These are phyloP conservation scores for Polyporus tsugae DNA, from an alignment of 1,284 basidiomycete species.

Conservation along the genomic window DNA sequence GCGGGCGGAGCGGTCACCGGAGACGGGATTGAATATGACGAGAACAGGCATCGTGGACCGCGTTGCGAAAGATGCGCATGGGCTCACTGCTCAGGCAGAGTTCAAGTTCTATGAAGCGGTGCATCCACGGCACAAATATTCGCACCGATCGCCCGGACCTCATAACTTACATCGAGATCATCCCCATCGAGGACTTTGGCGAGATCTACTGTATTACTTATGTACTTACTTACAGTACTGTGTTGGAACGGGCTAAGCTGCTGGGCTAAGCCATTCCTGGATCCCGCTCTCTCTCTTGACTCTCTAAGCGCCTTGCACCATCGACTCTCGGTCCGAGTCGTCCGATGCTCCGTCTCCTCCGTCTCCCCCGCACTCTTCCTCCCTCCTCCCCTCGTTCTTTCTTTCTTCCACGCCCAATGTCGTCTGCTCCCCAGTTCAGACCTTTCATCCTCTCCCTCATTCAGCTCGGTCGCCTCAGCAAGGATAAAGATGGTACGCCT, in stretches of 20 bases:
- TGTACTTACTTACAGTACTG: too few species aligned
- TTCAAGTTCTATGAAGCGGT: not conserved
- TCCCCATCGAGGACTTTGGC: not conserved
- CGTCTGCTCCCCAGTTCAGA: constrained; percentile 58
- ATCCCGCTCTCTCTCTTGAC: too few species aligned
- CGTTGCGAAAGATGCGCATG: not conserved
- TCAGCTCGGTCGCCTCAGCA: constrained; percentile 78
- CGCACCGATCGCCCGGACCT: not conserved
- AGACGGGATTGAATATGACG: constrained; percentile 59
- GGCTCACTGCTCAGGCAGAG: not conserved
- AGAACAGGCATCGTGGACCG: constrained; percentile 40
- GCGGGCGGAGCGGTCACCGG: constrained; percentile 51
- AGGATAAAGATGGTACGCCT: constrained; percentile 63
- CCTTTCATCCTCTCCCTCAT: constrained; percentile 88
- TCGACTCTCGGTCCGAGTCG: constrained; percentile 14
- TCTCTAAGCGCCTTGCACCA: not conserved
- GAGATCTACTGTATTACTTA: too few species aligned
- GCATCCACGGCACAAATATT: not conserved
- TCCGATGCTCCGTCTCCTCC: constrained; percentile 29
- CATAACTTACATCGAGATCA: too few species aligned
- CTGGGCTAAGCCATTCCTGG: too few species aligned
- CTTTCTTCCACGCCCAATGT: constrained; percentile 31
- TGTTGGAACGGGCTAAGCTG: too few species aligned
- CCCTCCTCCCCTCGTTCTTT: constrained; percentile 7
- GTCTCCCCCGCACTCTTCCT: constrained; percentile 11